phyloP scores from a whole-genome alignment of 352 stramenopile species.

The Lagenidium giganteum region DNA sequence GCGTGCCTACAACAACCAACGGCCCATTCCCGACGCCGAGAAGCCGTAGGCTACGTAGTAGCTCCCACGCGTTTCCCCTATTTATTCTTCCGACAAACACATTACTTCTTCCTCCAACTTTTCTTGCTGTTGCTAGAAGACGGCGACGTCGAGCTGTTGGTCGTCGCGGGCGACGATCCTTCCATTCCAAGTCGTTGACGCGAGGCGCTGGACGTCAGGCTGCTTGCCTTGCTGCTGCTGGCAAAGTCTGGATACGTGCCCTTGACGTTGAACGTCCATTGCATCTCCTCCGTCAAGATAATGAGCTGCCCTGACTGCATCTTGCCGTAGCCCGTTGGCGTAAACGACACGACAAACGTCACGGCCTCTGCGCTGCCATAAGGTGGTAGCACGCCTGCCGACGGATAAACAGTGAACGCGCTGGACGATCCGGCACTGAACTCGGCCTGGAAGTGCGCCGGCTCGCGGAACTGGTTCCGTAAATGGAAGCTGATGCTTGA shows the following conservation, averaged over 20 bases:
- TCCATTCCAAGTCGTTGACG: slow-evolving; percentile 31
- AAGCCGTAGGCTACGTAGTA: too few relatives aligned
- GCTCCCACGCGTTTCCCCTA: too few relatives aligned
- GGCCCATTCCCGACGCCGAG: too few relatives aligned
- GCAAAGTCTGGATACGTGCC: slow-evolving; percentile 74
- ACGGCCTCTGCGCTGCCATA: slow-evolving; percentile 68
- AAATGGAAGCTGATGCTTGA: slow-evolving; percentile 84
- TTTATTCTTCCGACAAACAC: too few relatives aligned
- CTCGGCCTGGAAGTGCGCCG: slow-evolving; percentile 74
- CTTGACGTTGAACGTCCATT: slow-evolving; percentile 92
- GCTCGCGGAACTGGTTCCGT: slow-evolving; percentile 80
- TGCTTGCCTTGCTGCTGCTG: slow-evolving; percentile 33
- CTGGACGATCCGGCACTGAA: slow-evolving; percentile 84
- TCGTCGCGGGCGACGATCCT: too few relatives aligned
- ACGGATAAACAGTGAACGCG: slow-evolving; percentile 86
- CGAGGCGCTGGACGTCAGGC: slow-evolving; percentile 42
- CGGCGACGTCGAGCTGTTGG: too few relatives aligned
- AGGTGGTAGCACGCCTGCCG: slow-evolving; percentile 63
- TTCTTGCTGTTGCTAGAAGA: background rate
- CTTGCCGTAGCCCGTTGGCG: slow-evolving; percentile 89
- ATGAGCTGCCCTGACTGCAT: slow-evolving; percentile 85
- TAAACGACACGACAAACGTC: slow-evolving; percentile 87
- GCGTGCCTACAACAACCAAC: too few relatives aligned
- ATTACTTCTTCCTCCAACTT: background rate
- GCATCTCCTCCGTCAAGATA: slow-evolving; percentile 88